These are phyloP conservation scores for Solanum pimpinellifolium DNA, from an alignment of 257 asterid genomes.

Conservation along the genomic window DNA sequence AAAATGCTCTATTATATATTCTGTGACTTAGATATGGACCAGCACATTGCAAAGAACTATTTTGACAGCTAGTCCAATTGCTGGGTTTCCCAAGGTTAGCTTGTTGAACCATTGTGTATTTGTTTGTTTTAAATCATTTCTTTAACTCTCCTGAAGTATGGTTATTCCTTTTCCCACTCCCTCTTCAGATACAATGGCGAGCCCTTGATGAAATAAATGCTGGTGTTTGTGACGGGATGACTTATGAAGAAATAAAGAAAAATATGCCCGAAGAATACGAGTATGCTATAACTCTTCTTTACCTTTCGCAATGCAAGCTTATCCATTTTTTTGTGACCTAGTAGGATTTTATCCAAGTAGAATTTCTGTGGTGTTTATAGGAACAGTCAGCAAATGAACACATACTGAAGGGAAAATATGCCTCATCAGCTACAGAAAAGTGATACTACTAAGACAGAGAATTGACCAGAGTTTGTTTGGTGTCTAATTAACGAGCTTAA, in stretches of 20 bases:
- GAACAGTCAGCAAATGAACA: background rate
- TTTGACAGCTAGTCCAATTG: constrained; percentile 72
- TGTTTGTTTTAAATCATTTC: background rate
- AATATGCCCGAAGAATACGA: constrained; percentile 96
- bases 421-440: background rate
- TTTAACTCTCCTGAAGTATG: background rate
- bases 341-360: background rate
- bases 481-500: background rate
- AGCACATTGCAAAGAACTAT: constrained; percentile 98
- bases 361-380: background rate
- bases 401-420: background rate
- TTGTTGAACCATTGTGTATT: background rate
- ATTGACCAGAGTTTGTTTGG: background rate
- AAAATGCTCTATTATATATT: constrained; percentile 5
- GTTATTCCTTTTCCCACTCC: background rate
- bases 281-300: constrained; percentile 38
- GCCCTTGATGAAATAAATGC: constrained; percentile 97
- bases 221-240: constrained; percentile 97
- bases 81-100: constrained; percentile 90
- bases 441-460: background rate
- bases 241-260: constrained; percentile 95
- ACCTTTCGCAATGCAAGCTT: background rate
- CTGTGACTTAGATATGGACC: constrained; percentile 85
- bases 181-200: constrained; percentile 92
- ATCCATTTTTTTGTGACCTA: background rate